phyloP scores from a whole-genome alignment of 192 early-diverging fungal species.

The Ramicandelaber brevisporus region DNA sequence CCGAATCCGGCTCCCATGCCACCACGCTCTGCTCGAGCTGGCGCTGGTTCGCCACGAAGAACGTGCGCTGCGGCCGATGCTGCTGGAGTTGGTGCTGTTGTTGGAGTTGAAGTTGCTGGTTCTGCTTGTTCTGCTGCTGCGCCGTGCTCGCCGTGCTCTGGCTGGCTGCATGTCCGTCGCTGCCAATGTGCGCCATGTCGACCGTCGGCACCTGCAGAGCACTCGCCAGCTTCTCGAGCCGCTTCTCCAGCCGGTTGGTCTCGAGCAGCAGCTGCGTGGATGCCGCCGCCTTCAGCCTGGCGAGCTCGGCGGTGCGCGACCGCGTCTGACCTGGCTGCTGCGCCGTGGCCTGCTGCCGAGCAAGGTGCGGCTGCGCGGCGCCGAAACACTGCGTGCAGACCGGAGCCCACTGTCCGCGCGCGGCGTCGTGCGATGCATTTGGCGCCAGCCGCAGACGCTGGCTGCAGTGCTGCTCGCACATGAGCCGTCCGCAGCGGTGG shows the following conservation, averaged over 20 bases:
- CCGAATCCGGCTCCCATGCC: conserved; percentile 8
- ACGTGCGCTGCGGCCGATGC: background rate
- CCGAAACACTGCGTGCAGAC: conserved; percentile 30
- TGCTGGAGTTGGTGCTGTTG: conserved; percentile 3
- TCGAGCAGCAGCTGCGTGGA: conserved; percentile 33
- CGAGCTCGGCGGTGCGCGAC: conserved; percentile 21
- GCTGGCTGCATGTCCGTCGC: no score
- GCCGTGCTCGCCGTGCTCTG: no score
- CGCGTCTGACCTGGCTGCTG: conserved; percentile 19
- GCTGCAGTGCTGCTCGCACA: conserved; percentile 28
- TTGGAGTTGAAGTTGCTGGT: no score
- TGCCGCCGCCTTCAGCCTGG: conserved; percentile 17
- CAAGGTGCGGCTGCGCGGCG: no score
- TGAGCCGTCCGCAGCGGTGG: conserved; percentile 29
- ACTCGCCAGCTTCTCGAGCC: conserved; percentile 43
- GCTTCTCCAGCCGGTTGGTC: conserved; percentile 41
- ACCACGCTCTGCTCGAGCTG: conserved; percentile 12
- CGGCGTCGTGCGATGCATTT: conserved; percentile 27
- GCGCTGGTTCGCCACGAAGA: background rate
- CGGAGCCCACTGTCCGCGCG: conserved; percentile 23
- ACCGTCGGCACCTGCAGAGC: no score
- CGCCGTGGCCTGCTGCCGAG: conserved; percentile 13
- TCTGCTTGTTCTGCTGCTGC: no score
- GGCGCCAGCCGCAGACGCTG: conserved; percentile 26
- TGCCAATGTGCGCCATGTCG: no score